Percentiles rank a stretch among this genome's conserved stretches.
phyloP scores from a whole-genome alignment of 2,329 filamentous ascomycete genomes.

The Thermomyces lanuginosus region DNA sequence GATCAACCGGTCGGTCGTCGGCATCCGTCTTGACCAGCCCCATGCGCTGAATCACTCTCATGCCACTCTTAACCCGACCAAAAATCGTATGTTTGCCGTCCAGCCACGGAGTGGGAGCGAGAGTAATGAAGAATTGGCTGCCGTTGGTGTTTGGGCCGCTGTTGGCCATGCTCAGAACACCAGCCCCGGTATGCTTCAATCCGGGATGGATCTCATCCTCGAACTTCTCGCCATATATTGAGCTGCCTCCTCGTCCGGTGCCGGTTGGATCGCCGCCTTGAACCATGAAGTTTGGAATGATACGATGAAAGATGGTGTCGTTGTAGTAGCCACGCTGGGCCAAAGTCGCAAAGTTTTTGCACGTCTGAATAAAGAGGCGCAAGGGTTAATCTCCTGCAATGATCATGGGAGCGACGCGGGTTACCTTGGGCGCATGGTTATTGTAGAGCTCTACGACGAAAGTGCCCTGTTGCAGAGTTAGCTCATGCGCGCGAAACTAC shows the following conservation, averaged over 20 bases:
- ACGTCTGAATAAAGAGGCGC: conserved; percentile 37
- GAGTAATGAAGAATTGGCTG: conserved; percentile 87
- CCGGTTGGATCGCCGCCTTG: conserved; percentile 90
- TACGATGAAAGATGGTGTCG: conserved; percentile 71
- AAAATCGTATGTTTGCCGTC: conserved; percentile 98
- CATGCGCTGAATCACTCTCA: conserved; percentile 73
- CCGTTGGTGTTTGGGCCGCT: conserved; percentile 85
- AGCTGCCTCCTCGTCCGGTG: conserved; percentile 72
- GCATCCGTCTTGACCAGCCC: conserved; percentile 68
- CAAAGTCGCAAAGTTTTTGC: conserved; percentile 73
- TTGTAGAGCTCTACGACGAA: conserved; percentile 84
- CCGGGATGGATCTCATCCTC: conserved; percentile 69
- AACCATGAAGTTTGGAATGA: conserved; percentile 93
- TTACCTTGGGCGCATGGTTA: conserved; percentile 59
- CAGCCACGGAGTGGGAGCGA: conserved; percentile 88
- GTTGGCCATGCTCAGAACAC: conserved; percentile 94
- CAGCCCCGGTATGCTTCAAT: conserved; percentile 83
- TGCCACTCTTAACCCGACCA: conserved; percentile 68
- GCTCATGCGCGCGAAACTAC: conserved; percentile 8
- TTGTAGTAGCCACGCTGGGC: conserved; percentile 77
- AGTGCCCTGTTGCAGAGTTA: conserved; percentile 43
- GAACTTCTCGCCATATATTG: conserved; percentile 87
- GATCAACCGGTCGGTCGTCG: conserved; percentile 66
- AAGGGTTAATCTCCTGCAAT: too few relatives aligned
- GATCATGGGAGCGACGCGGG: neutral